These are phyloP conservation scores for Auricularia auricula-judae DNA, from an alignment of 768 basidiomycete species.

Conservation along the genomic window DNA sequence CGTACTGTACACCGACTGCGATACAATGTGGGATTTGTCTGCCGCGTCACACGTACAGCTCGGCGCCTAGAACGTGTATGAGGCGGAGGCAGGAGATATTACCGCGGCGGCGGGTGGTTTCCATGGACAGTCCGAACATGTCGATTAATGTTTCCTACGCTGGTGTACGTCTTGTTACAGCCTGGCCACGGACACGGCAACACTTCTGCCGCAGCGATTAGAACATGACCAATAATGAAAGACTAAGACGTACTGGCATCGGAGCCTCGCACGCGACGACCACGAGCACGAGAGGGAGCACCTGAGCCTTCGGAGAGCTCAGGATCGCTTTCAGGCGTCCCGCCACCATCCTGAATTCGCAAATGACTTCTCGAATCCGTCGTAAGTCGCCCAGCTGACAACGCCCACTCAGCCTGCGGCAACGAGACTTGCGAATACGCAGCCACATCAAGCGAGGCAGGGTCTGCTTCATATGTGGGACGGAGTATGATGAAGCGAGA, in stretches of 20 bases:
- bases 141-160: neutral
- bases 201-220: neutral
- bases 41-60: neutral
- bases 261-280: neutral
- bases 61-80: neutral
- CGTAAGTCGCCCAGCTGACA: neutral
- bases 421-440: neutral
- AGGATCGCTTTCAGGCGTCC: neutral
- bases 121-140: neutral
- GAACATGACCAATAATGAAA: no score
- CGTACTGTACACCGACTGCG: neutral
- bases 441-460: neutral
- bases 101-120: neutral
- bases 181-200: neutral
- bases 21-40: neutral
- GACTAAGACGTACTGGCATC: neutral
- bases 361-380: neutral
- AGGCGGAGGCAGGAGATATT: neutral
- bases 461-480: neutral
- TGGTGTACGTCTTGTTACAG: neutral
- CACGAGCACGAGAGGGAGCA: neutral
- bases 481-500: neutral
- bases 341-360: neutral
- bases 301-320: neutral
- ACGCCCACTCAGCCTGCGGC: neutral